Conservation (phyloP, 306 rosid genomes). For the Cucurbita argyrosperma region DNA sequence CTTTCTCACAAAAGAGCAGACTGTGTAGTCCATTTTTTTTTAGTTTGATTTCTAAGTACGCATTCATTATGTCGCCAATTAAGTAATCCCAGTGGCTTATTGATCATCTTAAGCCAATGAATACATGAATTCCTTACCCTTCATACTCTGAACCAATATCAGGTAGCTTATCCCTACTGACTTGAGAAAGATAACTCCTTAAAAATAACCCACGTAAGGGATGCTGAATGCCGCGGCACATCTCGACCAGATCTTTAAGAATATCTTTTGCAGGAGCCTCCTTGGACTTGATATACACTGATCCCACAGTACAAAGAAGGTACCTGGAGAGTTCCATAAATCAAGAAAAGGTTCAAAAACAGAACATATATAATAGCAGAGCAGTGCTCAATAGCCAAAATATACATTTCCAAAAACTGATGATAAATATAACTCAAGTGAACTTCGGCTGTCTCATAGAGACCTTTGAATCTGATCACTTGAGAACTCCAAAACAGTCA, state of each 20-base stretch:
- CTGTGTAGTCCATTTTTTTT: neutral
- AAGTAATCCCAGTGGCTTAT: neutral
- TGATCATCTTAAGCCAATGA: neutral
- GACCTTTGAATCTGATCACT: neutral
- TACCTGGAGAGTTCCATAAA: slow-evolving; percentile 18
- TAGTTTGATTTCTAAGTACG: neutral
- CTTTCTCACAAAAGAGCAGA: too few relatives aligned
- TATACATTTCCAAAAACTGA: neutral
- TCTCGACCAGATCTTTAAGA: slow-evolving; percentile 50
- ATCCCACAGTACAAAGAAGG: slow-evolving; percentile 47
- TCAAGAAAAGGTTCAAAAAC: neutral
- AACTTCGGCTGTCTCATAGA: neutral
- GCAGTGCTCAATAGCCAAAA: neutral
- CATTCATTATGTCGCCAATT: neutral
- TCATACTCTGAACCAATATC: slow-evolving; percentile 52
- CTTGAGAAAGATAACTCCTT: slow-evolving; percentile 56
- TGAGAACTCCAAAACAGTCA: neutral
- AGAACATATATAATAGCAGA: neutral
- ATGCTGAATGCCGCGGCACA: slow-evolving; percentile 51
- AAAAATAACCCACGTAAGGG: slow-evolving; percentile 48
- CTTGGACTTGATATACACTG: slow-evolving; percentile 48
- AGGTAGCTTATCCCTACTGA: slow-evolving; percentile 48
- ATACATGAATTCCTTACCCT: slow-evolving; percentile 27
- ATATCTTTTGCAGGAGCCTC: slow-evolving; percentile 54
- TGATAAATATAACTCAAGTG: neutral